A percentile compares a stretch with the other conserved stretches of the same genome.
Evolutionary conservation across 2,329 filamentous ascomycete genomes (phyloP).

Genomic region (Akanthomyces lecanii): DNA sequence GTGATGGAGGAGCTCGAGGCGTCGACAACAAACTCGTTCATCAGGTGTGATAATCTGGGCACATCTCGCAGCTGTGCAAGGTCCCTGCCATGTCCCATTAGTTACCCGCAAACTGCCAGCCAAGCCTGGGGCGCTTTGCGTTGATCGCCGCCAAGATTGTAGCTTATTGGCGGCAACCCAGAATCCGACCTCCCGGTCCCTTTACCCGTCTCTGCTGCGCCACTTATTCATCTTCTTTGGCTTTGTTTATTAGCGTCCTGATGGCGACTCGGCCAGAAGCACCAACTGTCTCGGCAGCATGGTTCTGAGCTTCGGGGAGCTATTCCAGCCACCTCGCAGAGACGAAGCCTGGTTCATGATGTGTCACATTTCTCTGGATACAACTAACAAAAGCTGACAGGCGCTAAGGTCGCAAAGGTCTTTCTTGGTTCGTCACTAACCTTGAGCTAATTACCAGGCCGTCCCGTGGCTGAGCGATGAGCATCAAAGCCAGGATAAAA

Average conservation of each 20-base stretch:
- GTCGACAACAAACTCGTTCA: neutral
- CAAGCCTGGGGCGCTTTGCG: neutral
- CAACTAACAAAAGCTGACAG: neutral
- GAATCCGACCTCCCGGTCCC: neutral
- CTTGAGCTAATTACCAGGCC: neutral
- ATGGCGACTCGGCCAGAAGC: no score
- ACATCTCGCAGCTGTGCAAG: neutral
- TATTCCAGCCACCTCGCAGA: no score
- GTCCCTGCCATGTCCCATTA: neutral
- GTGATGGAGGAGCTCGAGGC: neutral
- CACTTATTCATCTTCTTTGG: neutral
- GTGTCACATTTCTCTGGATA: constrained; percentile 4
- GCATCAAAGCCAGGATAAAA: neutral
- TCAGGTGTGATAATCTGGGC: neutral
- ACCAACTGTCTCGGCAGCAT: neutral
- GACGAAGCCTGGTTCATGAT: neutral
- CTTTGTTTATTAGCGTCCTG: no score
- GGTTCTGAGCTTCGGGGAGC: neutral
- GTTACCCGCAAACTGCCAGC: neutral
- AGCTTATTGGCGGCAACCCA: neutral
- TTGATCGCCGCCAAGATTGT: neutral
- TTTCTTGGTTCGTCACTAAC: neutral
- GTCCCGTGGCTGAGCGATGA: neutral
- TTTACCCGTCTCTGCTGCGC: neutral
- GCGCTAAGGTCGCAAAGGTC: neutral